A percentile compares a stretch with the other conserved stretches of the same genome.
Conservation (phyloP, 805 yeast genomes). For the Danielia reshetovae region DNA sequence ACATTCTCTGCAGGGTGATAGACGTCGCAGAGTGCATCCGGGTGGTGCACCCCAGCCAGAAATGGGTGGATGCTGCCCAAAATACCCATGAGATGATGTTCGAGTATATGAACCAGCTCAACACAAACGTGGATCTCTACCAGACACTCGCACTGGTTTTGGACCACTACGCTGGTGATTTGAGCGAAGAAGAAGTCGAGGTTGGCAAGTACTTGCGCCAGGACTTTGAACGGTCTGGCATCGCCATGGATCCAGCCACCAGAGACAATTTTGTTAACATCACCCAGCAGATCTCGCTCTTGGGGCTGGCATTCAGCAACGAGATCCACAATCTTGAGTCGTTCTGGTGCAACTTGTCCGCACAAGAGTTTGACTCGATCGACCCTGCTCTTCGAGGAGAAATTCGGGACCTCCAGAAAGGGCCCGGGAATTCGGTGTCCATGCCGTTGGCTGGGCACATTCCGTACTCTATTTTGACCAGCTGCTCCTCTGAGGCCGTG, state of each 20-base stretch:
- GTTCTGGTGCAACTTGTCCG: constrained; percentile 34
- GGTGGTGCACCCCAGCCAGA: constrained; percentile 74
- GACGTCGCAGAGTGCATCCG: constrained; percentile 92
- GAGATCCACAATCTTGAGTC: constrained; percentile 36
- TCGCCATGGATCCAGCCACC: constrained; percentile 65
- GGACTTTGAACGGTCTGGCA: constrained; percentile 90
- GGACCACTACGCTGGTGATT: constrained; percentile 21
- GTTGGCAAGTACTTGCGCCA: constrained; percentile 78
- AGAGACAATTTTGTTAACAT: constrained; percentile 69
- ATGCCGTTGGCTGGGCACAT: constrained; percentile 51
- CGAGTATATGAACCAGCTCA: constrained; percentile 88
- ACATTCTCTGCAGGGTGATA: constrained; percentile 84
- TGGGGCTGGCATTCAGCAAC: constrained; percentile 74
- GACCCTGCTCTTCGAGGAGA: constrained; percentile 20
- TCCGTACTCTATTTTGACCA: constrained; percentile 61
- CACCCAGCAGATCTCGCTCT: constrained; percentile 74
- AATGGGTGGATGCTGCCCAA: constrained; percentile 78
- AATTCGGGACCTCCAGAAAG: constrained; percentile 24
- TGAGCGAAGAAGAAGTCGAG: constrained; percentile 71
- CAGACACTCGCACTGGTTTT: constrained; percentile 55
- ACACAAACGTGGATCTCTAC: constrained; percentile 76
- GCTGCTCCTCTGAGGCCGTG: constrained; percentile 51
- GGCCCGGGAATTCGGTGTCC: constrained; percentile 11
- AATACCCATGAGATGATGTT: constrained; percentile 82
- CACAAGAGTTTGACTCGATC: constrained; percentile 27